Conservation (phyloP, 1,284 basidiomycete genomes). For the Fomes fomentarius region DNA sequence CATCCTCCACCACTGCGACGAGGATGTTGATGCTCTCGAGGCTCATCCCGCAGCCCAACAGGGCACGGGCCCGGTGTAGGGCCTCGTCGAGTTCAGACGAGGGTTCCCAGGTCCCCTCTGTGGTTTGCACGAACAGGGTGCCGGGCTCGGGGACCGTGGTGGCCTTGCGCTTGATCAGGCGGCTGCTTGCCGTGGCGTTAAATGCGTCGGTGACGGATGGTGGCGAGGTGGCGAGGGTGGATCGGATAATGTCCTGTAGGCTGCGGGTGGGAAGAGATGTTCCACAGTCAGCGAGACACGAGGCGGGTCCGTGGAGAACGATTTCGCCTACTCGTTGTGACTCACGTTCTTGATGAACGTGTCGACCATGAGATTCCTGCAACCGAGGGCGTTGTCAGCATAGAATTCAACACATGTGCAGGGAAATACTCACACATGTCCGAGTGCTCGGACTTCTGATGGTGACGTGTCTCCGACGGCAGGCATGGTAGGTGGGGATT, state of each 20-base stretch:
- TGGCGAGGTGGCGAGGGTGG: conserved; percentile 64
- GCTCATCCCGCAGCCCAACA: conserved; percentile 78
- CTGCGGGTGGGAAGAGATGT: conserved; percentile 44
- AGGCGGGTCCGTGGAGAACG: neutral
- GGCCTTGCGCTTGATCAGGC: conserved; percentile 55
- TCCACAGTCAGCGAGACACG: neutral
- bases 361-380: conserved; percentile 80
- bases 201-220: conserved; percentile 63
- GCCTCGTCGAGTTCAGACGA: conserved; percentile 52
- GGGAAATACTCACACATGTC: conserved; percentile 58
- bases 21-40: conserved; percentile 61
- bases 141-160: conserved; percentile 39
- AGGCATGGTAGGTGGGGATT: neutral
- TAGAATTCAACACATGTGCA: no score
- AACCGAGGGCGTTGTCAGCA: conserved; percentile 7
- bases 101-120: conserved; percentile 43
- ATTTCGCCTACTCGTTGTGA: conserved; percentile 61
- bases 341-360: conserved; percentile 76
- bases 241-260: conserved; percentile 69
- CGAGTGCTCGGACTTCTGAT: conserved; percentile 3
- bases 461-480: neutral
- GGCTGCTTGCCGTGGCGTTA: conserved; percentile 59
- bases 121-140: conserved; percentile 47
- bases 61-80: conserved; percentile 58
- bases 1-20: conserved; percentile 55